A percentile compares a stretch with the other conserved stretches of the same genome.
Evolutionary conservation across 495 filamentous ascomycete genomes (phyloP).

Genomic region (Geopyxis carbonaria): DNA sequence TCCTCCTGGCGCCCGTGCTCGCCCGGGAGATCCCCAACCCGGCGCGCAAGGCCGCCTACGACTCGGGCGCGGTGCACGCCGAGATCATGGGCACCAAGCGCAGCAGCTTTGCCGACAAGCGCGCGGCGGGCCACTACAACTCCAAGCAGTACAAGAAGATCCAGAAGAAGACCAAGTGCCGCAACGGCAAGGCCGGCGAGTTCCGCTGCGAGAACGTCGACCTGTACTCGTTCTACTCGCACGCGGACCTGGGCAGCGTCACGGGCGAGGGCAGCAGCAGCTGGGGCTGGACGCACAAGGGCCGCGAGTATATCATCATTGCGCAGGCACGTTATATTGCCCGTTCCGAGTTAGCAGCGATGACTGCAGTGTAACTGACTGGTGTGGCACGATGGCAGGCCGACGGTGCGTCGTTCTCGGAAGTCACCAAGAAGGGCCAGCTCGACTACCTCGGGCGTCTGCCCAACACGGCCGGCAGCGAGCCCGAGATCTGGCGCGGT

Average conservation of each 20-base stretch:
- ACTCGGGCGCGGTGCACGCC: conserved; percentile 31
- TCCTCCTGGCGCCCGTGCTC: conserved; percentile 5
- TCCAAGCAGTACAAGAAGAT: conserved; percentile 17
- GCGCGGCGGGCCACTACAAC: conserved; percentile 11
- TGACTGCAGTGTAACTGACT: too few species aligned
- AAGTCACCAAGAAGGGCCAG: conserved; percentile 33
- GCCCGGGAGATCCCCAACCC: conserved; percentile 13
- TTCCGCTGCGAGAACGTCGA: conserved; percentile 40
- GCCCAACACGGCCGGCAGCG: conserved; percentile 29
- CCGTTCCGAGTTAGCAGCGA: too few species aligned
- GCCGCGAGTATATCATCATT: conserved; percentile 41
- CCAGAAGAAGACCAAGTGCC: too few species aligned
- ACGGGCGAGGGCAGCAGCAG: conserved; percentile 24
- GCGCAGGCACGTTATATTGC: conserved; percentile 39
- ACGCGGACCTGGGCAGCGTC: conserved; percentile 34
- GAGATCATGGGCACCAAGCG: conserved; percentile 33
- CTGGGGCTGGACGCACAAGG: conserved; percentile 33
- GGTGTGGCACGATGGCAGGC: conserved; percentile 36
- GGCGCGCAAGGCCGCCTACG: conserved; percentile 21
- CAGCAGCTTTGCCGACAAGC: conserved; percentile 14
- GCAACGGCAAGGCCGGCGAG: conserved; percentile 35
- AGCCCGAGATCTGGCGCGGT: conserved; percentile 33
- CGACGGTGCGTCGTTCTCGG: conserved; percentile 39
- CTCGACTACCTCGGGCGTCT: conserved; percentile 39
- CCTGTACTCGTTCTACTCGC: conserved; percentile 37